Evolutionary conservation across 805 yeast species (phyloP), one percentile per base, ranked within the genome.

Genomic region (Candida chauliodis): DNA sequence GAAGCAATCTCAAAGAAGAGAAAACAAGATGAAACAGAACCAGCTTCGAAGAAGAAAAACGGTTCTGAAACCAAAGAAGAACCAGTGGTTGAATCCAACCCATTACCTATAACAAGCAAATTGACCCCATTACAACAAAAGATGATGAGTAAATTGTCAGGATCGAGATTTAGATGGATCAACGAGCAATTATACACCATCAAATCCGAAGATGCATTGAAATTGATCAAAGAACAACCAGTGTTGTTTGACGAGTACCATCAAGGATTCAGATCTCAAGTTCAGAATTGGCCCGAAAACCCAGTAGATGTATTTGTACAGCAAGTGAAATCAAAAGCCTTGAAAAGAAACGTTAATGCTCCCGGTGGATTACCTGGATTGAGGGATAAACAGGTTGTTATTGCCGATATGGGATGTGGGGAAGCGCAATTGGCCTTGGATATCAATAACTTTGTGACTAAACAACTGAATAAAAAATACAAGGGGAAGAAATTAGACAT

Each of bases 391-490:
- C 21, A 38, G 19, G 79, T 91, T 25, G 88, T 84, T 3, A 75
- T 93, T 42, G 97, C 98, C 0, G 99, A 93, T 64, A 91, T 93
- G 98, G 99, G 99, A 8, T 93, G 99, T 60, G 99, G 99, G 40
- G 99, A 93, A 61, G 99, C 98, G 0, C 84, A 85, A 51, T 72
- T 93, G 33, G 80, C 96, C 1, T 60, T 70, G 27, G 85, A 88
- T 49, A 73, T 86, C 36, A 68, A 68, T 36, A 69, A 73, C 8
- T 25, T 33, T 19, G 75, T 75, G 49, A 63, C 75, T 43, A 63
- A 63, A 35, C 40, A 55, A 28, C 49, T 51, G 39, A 23, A 19
- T 14, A 58, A 54, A 19, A 52, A 48, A 31, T 37, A 41, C 11
- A 63, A 61, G 38, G 72, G 69, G 30, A 56, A 56, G 21, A 59